Evolutionary conservation across 768 basidiomycete species (phyloP), one percentile per base, ranked within the genome.

Genomic region (Strobilomyces dryophilus): DNA sequence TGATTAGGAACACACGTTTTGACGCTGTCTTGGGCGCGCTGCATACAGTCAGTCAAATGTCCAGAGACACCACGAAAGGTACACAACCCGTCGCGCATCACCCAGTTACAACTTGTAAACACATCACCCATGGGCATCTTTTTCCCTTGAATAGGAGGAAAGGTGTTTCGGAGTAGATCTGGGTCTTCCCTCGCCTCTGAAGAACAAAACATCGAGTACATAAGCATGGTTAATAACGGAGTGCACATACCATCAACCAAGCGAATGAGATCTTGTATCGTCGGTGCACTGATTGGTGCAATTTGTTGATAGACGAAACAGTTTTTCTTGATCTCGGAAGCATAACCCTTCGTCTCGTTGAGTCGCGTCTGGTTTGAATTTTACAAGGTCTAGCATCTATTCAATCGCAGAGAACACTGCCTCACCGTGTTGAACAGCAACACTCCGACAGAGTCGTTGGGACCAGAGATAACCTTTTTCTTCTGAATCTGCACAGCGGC

Each of bases 1-100:
- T 98, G 40, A 99, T 89, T 36, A 95, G 73, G 66, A 98, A 98
- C 1, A 98, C 80, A 6, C 94, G 85, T 65, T 95, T 95, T n/a
- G 87, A 84, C 3, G 92, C 91, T 0, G 85, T 91, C 64, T 94
- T 92, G 20, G 86, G 84, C 8, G 90, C 88, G 11, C 91, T 93
- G 27, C 36, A 45, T 47, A 49, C 39, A 20, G 9, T 45, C 5
- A 32, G 49, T 47, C 7, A 51, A 29, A n/a, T 17, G 14, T 15
- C 32, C 15, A 18, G 20, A 36, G 14, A 20, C 26, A 15, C 80
- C 53, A 12, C 4, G 18, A 49, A 49, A 35, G 11, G 7, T 11
- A 49, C 36, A 27, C 52, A 55, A 97, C 95, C 89, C 86, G 62
- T 93, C 89, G 21, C 93, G 85, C 49, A 98, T 75, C 18, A 93